phyloP scores from a whole-genome alignment of 371 early-diverging fungal genomes.

The Enterospora canceri region DNA sequence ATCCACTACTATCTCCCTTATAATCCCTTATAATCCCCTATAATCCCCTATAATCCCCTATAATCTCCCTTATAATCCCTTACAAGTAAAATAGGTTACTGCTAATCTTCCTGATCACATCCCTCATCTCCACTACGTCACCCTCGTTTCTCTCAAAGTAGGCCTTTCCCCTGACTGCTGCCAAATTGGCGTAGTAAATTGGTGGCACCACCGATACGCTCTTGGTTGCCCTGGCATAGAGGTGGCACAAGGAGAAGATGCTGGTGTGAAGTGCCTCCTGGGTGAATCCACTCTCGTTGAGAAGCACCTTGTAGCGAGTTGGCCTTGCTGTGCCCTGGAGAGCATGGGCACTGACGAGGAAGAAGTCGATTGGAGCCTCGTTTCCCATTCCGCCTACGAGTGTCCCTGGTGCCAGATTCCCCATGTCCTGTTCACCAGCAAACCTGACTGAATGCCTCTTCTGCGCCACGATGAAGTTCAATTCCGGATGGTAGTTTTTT shows the following conservation, averaged over 20 bases:
- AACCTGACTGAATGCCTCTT: slow-evolving; percentile 86
- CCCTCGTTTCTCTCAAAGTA: slow-evolving; percentile 21
- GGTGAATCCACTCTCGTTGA: slow-evolving; percentile 69
- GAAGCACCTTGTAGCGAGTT: slow-evolving; percentile 69
- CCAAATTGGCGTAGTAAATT: slow-evolving; percentile 73
- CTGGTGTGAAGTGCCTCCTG: slow-evolving; percentile 65
- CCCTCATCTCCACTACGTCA: slow-evolving; percentile 2
- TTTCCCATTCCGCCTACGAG: slow-evolving; percentile 58
- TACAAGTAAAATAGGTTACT: slow-evolving; percentile 35
- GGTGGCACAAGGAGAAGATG: slow-evolving; percentile 71
- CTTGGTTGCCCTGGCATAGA: slow-evolving; percentile 70
- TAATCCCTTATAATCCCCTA: too few relatives aligned
- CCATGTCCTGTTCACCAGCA: slow-evolving; percentile 53
- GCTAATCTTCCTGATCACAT: neutral
- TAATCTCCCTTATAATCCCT: too few relatives aligned
- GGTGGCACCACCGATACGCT: slow-evolving; percentile 68
- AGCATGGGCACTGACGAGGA: slow-evolving; percentile 73
- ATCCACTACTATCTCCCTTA: too few relatives aligned
- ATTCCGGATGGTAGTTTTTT: slow-evolving; percentile 62
- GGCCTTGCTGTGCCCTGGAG: slow-evolving; percentile 78
- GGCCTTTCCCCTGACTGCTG: slow-evolving; percentile 58
- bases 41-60: too few relatives aligned
- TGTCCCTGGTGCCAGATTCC: slow-evolving; percentile 71
- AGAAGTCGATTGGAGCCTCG: slow-evolving; percentile 67
- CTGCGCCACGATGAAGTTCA: slow-evolving; percentile 79